Base-by-base conservation (phyloP, 1,284 basidiomycete species). In the Heterobasidion annosum region DNA sequence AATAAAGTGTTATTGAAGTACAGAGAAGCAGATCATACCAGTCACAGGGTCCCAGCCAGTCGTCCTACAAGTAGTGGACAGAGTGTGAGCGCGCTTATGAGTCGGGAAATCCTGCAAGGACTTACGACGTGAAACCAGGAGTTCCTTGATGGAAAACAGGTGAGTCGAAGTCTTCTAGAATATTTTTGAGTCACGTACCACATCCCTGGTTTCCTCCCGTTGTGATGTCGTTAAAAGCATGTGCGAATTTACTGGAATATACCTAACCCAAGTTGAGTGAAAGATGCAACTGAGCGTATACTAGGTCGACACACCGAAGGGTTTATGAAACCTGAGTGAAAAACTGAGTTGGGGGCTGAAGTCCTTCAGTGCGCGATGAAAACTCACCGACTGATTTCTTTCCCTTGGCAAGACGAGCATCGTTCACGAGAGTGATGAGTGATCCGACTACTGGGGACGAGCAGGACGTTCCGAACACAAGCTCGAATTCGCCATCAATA, bases 401-500 rank as follows among this genome's bases (percentile, higher is more conserved):
- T 9, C 73, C 72, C 13, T 62, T 51, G 10, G 63, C 61, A 16
- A 73, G 58, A 18, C 69, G 66, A 9, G 69, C 70, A 55, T 77
- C 76, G 63, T 78, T 78, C 54, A 78, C 65, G 52, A 73, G 61
- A 0, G 73, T 67, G 15, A 77, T 60, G 47, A 78, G 65, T 8
- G 70, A 64, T 25, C 69, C 69, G 1, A 73, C 62, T 9, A 73
- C 68, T 0, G 75, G 76, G 6, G 65, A 60, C 8, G 68, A 67
- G 25, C 63, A 19, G 1, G 68, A 70, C 1, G 69, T 71, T 9
- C 69, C 70, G 59, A 64, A 70, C 0, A 68, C 64, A 8, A 65
- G 61, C 9, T 55, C 60, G 54, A 70, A 68, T 15, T 65, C 59
- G 15, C 65, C 66, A 25, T 63, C 60, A 18, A 67, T 52, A 16